Evolutionary conservation across 257 asterid species (phyloP), one percentile per base, ranked within the genome.

Genomic region (Solanum etuberosum): DNA sequence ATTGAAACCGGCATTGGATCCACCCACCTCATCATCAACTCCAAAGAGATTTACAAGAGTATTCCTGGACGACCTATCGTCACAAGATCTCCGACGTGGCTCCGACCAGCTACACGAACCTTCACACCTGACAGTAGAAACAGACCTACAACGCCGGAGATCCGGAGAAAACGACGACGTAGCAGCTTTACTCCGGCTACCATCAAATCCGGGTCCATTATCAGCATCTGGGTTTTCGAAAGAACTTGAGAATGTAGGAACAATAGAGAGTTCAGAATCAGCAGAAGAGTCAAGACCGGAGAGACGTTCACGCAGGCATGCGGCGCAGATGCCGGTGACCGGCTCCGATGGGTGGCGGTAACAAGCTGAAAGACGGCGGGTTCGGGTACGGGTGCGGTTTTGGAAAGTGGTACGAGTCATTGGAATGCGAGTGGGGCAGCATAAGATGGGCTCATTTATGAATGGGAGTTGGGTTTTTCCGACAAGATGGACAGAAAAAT

Each of bases 241-340:
- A 35, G 51, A 73, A 73, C 13, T 57, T 1, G 46, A 61, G 63
- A 32, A 48, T 12, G 91, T 67, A 2, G 83, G 87, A 34, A 67
- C 14, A 34, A 89, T 32, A 25, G 92, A 78, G 70, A 81, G 70
- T 20, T 63, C 87, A 4, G 54, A 57, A 37, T 86, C 88, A 65
- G 23, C 87, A 54, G 89, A 87, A 12, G 92, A 54, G 86, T 96
- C 98, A 84, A 97, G 95, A 32, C 94, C 94, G 74, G 93, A 92
- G 88, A 97, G 98, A 71, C 99, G 99, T 25, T 97, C 99, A 6
- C 99, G 95, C 85, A 97, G 94, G 90, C 99, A 97, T 2, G 99
- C 91, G 51, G 99, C 96, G 92, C 99, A 97, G 86, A 97, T 94
- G 74, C 99, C 99, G 86, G 98, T 90, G 86, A 89, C 85, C 6